Conservation (phyloP, 306 rosid species). For the Rosa rugosa region DNA sequence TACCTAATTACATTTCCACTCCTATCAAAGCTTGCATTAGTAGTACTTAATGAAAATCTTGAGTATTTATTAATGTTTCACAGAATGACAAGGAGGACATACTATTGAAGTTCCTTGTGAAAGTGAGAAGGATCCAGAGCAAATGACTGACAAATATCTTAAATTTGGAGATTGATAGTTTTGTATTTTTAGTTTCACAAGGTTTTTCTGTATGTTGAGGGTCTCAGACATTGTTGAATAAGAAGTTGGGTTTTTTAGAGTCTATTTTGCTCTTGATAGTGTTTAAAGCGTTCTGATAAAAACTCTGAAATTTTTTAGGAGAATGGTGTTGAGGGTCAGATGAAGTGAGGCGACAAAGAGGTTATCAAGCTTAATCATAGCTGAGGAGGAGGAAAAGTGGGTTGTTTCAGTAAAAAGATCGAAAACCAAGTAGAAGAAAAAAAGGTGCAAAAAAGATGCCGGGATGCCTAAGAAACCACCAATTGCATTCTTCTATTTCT, state of each 20-base stretch:
- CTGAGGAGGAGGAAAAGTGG: slow-evolving; percentile 29
- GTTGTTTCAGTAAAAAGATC: slow-evolving; percentile 40
- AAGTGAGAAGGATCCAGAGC: too few species aligned
- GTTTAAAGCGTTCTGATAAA: not conserved
- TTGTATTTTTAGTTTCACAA: not conserved
- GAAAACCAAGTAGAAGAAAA: slow-evolving; percentile 57
- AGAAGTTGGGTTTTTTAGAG: not conserved
- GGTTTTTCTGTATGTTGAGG: not conserved
- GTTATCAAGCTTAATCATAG: slow-evolving; percentile 15
- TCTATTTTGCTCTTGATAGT: not conserved
- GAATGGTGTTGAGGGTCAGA: slow-evolving; percentile 57
- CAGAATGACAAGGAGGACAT: too few species aligned
- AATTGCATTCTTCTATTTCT: slow-evolving; percentile 92
- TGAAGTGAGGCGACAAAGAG: slow-evolving; percentile 40
- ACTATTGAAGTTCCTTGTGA: too few species aligned
- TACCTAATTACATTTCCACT: too few species aligned
- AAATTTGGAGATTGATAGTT: not conserved
- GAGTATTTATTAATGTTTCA: too few species aligned
- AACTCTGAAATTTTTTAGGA: slow-evolving; percentile 36
- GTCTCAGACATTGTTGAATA: not conserved
- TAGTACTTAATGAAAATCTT: too few species aligned
- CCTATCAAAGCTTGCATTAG: too few species aligned
- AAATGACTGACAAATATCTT: too few species aligned
- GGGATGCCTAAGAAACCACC: slow-evolving; percentile 98
- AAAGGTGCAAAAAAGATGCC: slow-evolving; percentile 53